A percentile compares a stretch with the other conserved stretches of the same genome.
Evolutionary conservation across 2,329 filamentous ascomycete species (phyloP).

Genomic region (Cyphellophora europaea): DNA sequence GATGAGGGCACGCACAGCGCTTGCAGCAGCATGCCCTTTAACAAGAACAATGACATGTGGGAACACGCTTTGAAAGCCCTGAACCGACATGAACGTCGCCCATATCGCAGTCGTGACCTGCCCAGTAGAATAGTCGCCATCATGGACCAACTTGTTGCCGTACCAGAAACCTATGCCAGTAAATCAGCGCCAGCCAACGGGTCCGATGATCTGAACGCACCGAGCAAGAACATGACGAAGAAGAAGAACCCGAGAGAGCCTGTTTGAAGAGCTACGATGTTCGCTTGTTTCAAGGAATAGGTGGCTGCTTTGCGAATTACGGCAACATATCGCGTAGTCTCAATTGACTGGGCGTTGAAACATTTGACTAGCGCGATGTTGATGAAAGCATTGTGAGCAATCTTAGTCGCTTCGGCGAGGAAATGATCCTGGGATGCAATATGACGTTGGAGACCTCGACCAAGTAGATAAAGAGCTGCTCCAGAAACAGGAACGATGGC

Average conservation of each 20-base stretch:
- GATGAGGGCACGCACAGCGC: conserved; percentile 44
- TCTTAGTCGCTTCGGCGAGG: conserved; percentile 62
- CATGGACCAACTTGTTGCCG: conserved; percentile 59
- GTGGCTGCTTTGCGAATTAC: conserved; percentile 50
- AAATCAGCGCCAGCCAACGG: conserved; percentile 1
- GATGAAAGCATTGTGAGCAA: conserved; percentile 57
- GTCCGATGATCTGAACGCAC: conserved; percentile 8
- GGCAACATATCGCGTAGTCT: conserved; percentile 55
- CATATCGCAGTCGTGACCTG: conserved; percentile 79
- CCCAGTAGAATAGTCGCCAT: conserved; percentile 50
- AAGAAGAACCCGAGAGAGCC: conserved; percentile 66
- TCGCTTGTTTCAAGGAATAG: conserved; percentile 59
- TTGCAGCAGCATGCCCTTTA: conserved; percentile 68
- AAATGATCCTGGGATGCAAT: conserved; percentile 61
- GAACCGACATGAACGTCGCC: conserved; percentile 64
- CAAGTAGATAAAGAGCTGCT: conserved; percentile 50
- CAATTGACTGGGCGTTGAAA: conserved; percentile 65
- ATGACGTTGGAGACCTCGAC: conserved; percentile 51
- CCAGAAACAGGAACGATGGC: conserved; percentile 62
- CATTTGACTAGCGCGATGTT: conserved; percentile 81
- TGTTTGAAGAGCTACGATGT: conserved; percentile 61
- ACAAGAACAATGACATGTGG: conserved; percentile 69
- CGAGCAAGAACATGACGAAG: conserved; percentile 67
- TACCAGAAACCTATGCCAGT: conserved; percentile 66
- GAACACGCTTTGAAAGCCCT: conserved; percentile 63